Evolutionary conservation across 257 asterid species (phyloP).

Genomic region (Marsdenia floribunda): DNA sequence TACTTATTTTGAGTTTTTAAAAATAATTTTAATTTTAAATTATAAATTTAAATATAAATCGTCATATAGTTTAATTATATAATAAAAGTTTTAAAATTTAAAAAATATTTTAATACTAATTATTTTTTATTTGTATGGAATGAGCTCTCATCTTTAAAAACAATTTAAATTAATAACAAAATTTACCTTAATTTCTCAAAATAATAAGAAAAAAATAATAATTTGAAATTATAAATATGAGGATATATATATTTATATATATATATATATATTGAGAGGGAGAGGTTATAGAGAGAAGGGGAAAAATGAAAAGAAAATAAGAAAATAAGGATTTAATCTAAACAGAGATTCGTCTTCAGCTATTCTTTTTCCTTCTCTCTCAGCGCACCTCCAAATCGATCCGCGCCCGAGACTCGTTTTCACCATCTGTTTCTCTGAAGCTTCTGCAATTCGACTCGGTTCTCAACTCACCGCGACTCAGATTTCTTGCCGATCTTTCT

Average conservation of each 20-base stretch:
- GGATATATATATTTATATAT: not conserved
- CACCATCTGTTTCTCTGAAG: constrained; percentile 1
- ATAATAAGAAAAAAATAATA: not conserved
- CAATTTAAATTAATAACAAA: too few species aligned
- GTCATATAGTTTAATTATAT: too few species aligned
- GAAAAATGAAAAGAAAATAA: not conserved
- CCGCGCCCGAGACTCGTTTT: constrained; percentile 14
- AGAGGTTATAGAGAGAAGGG: not conserved
- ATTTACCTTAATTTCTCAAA: too few species aligned
- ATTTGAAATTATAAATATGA: too few species aligned
- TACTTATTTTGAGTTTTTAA: too few species aligned
- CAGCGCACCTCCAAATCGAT: constrained; percentile 15
- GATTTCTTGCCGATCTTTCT: constrained; percentile 9
- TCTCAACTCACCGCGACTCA: constrained; percentile 17
- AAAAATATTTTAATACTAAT: too few species aligned
- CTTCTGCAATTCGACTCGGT: constrained; percentile 16
- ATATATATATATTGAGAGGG: too few species aligned
- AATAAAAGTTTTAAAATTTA: too few species aligned
- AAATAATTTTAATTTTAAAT: too few species aligned
- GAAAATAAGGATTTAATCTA: constrained; percentile 12
- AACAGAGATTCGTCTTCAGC: constrained; percentile 30
- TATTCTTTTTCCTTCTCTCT: constrained; percentile 6
- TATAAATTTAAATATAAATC: too few species aligned
- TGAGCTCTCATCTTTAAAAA: too few species aligned
- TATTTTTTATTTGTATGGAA: too few species aligned